Evolutionary conservation across 1,284 basidiomycete genomes (phyloP).

Genomic region (Rhodotorula sp.): DNA sequence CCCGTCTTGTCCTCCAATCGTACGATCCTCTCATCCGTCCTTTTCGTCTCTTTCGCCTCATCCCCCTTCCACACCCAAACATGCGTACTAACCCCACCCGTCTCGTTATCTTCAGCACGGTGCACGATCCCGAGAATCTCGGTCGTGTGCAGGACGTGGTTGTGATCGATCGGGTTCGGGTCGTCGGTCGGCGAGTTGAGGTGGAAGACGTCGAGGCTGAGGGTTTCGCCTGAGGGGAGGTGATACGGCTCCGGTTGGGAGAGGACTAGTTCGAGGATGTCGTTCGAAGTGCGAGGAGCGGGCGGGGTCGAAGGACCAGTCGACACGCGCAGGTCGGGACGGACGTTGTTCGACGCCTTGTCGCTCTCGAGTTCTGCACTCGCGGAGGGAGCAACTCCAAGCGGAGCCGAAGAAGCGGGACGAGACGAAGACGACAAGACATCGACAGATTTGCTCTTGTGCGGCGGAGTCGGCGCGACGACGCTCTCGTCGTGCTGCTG

Average conservation of each 20-base stretch:
- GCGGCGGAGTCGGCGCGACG: neutral
- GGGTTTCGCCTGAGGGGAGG: constrained; percentile 11
- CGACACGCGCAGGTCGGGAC: neutral
- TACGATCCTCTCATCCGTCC: constrained; percentile 8
- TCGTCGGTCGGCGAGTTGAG: constrained; percentile 24
- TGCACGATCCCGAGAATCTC: constrained; percentile 37
- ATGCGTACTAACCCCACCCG: constrained; percentile 1
- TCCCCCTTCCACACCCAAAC: constrained; percentile 32
- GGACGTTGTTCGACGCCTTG: neutral
- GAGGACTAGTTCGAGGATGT: neutral
- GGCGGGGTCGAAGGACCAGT: neutral
- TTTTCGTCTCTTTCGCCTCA: constrained; percentile 17
- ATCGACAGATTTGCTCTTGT: constrained; percentile 2
- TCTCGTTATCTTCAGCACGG: constrained; percentile 4
- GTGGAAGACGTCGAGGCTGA: constrained; percentile 29
- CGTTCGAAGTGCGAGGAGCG: neutral
- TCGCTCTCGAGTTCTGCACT: too few relatives aligned
- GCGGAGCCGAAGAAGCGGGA: neutral
- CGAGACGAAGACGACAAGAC: neutral
- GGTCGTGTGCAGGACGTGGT: constrained; percentile 18
- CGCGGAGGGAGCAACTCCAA: too few relatives aligned
- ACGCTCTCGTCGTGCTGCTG: neutral
- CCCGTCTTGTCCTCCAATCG: constrained; percentile 17
- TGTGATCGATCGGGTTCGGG: constrained; percentile 36
- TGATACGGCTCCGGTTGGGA: neutral